Percentiles rank a stretch among this genome's conserved stretches.
Evolutionary conservation across 2,329 filamentous ascomycete genomes (phyloP).

Genomic region (Hypoxylon sp.): DNA sequence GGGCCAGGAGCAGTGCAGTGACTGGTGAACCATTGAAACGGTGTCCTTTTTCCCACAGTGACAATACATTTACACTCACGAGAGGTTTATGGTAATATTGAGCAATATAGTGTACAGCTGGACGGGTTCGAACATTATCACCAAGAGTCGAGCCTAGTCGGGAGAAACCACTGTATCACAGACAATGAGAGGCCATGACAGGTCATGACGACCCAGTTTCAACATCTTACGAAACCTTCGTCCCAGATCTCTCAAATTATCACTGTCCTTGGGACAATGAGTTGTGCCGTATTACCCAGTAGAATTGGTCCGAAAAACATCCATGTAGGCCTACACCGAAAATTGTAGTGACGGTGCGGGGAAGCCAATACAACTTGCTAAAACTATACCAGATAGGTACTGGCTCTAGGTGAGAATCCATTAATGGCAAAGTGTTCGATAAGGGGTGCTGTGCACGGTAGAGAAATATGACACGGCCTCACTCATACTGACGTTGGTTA

Average conservation of each 20-base stretch:
- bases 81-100: too few species aligned
- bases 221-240: too few species aligned
- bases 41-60: slow-evolving; percentile 3
- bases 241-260: slow-evolving; percentile 1
- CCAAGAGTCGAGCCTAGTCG: too few species aligned
- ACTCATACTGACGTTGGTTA: not conserved
- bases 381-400: too few species aligned
- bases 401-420: not conserved
- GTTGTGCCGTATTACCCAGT: not conserved
- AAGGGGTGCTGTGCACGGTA: not conserved
- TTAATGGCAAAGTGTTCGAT: not conserved
- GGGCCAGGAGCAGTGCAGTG: not conserved
- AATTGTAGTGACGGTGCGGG: not conserved
- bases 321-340: not conserved
- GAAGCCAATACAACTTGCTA: too few species aligned
- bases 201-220: too few species aligned
- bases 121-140: too few species aligned
- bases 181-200: too few species aligned
- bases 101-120: too few species aligned
- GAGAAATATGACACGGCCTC: not conserved
- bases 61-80: slow-evolving; percentile 2
- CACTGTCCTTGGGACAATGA: slow-evolving; percentile 1
- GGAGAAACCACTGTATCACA: too few species aligned
- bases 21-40: slow-evolving; percentile 5
- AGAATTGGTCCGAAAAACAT: not conserved